Percentiles rank a stretch among this genome's conserved stretches.
These are phyloP conservation scores for Flaveria brownii DNA, from an alignment of 129 eudicot species.

Conservation along the genomic window DNA sequence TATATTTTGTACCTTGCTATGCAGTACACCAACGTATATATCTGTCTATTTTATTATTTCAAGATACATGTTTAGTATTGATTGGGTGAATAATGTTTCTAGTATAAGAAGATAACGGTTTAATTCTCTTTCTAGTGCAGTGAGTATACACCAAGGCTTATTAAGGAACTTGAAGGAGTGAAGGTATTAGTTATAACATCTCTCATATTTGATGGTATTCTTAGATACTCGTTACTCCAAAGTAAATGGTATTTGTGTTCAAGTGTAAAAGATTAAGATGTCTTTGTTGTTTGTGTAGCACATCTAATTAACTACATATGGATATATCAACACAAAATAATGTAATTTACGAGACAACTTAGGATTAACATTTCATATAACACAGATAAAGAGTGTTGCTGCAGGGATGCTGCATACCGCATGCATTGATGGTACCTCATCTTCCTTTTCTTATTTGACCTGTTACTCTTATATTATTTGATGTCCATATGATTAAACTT, in stretches of 20 bases:
- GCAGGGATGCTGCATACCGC: constrained; percentile 98
- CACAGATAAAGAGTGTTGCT: constrained; percentile 68
- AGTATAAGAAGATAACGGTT: constrained; percentile 9
- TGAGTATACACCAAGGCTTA: constrained; percentile 90
- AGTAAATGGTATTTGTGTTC: not conserved
- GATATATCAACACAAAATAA: not conserved
- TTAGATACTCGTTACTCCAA: not conserved
- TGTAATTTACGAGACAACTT: not conserved
- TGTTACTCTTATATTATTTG: not conserved
- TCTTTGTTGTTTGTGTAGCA: not conserved
- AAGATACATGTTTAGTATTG: not conserved
- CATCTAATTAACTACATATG: not conserved
- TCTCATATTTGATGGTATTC: not conserved
- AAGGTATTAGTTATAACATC: constrained; percentile 50
- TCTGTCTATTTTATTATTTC: not conserved
- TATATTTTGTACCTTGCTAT: not conserved
- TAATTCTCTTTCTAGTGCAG: constrained; percentile 43
- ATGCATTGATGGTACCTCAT: constrained; percentile 73
- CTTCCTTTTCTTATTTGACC: not conserved
- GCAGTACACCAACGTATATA: not conserved
- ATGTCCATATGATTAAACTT: not conserved
- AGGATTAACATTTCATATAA: not conserved
- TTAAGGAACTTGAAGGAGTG: constrained; percentile 79
- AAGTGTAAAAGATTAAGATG: constrained; percentile 5
- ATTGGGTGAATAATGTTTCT: not conserved